Evolutionary conservation across 1,284 basidiomycete species (phyloP), one percentile per base, ranked within the genome.

Genomic region (Pseudozyma sp.): DNA sequence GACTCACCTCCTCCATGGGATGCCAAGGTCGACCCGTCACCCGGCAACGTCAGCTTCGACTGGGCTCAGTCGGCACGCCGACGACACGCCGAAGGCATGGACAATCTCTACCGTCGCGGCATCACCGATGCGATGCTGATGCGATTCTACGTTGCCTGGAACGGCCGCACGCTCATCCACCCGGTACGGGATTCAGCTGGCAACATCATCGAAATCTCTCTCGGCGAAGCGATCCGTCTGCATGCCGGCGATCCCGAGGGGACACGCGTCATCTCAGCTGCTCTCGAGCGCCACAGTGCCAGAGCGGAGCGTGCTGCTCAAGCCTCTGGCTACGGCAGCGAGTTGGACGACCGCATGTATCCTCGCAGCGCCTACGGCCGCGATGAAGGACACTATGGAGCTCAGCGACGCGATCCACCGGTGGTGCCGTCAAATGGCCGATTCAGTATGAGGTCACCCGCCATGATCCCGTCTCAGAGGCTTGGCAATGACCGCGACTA

Each of bases 91-190:
- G 68, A 67, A 7, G 82, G 81, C 29, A 82, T 81, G 72, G 68
- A 73, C 30, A 81, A 82, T 52, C 60, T 84, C 37, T 78, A 78
- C 47, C 61, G 69, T 16, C 81, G 82, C 40, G 82, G 82, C 30
- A 71, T 84, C 40, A 81, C 75, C 17, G 81, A 84, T 46, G 63
- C 76, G 30, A 82, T 84, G 82, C 79, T 84, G 19, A 54, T 75
- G 60, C 66, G 64, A 24, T 82, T 76, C 68, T 77, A 75, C 56
- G 53, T 84, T 35, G 82, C 75, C 29, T 84, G 81, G 81, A 77
- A 83, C 48, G 82, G 82, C 11, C 66, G 72, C n/a, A 57, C 56
- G n/a, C 71, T 84, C 29, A 71, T 84, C 2, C 81, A 79, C 39
- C 73, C 81, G 0, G 55, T 75, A 16, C 68, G 67, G 35, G 75